Conservation (phyloP, 2,329 filamentous ascomycete genomes). For the Fusarium drepaniforme region DNA sequence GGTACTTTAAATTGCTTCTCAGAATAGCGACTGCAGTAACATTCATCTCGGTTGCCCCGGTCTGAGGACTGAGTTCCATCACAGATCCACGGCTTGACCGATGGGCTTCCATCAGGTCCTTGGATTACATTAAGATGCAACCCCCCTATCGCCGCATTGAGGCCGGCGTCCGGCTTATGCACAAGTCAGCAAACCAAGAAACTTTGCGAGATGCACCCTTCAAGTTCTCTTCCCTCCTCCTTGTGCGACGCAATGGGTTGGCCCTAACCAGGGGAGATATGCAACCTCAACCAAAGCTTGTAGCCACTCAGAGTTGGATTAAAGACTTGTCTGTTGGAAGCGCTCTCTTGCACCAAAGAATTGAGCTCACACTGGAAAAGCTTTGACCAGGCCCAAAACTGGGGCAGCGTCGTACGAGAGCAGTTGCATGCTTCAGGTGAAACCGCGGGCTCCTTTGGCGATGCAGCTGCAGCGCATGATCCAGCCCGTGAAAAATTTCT, state of each 20-base stretch:
- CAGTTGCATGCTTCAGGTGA: constrained; percentile 31
- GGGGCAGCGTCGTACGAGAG: constrained; percentile 24
- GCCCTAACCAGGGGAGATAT: background rate
- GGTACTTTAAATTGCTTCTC: constrained; percentile 9
- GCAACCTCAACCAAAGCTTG: background rate
- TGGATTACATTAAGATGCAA: constrained; percentile 5
- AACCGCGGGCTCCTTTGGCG: constrained; percentile 28
- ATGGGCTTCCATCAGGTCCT: background rate
- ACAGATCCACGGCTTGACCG: background rate
- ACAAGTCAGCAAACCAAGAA: background rate
- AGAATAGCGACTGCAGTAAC: constrained; percentile 4
- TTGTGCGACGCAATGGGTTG: background rate
- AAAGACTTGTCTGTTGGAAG: background rate
- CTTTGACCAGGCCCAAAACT: constrained; percentile 23
- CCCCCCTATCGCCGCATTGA: constrained; percentile 19
- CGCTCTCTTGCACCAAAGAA: constrained; percentile 11
- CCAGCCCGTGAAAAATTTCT: background rate
- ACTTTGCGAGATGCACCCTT: background rate
- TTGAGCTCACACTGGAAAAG: constrained; percentile 15
- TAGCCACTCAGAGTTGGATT: constrained; percentile 1
- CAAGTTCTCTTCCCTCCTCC: background rate
- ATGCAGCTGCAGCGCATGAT: constrained; percentile 17
- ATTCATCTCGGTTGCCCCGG: constrained; percentile 22
- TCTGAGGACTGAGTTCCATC: constrained; percentile 19
- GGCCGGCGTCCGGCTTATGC: constrained; percentile 15